Conservation (phyloP, 768 basidiomycete species). For the Termitomyces sp. region DNA sequence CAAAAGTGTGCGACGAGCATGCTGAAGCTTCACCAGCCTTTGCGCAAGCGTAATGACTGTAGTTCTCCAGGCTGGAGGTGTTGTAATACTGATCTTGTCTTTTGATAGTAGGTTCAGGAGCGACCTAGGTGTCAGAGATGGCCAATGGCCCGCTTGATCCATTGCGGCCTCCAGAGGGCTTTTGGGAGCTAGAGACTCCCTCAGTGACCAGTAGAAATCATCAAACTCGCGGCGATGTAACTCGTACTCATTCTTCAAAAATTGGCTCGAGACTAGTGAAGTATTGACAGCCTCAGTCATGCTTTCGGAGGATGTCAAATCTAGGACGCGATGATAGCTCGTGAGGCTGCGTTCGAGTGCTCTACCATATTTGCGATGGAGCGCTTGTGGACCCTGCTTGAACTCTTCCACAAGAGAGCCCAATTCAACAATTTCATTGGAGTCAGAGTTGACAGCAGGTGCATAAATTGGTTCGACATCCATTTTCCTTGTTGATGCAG, state of each 20-base stretch:
- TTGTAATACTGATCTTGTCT: not conserved
- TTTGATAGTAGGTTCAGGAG: not conserved
- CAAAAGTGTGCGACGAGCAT: not conserved
- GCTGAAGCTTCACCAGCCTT: not conserved
- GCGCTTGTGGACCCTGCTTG: not conserved
- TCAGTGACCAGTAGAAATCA: not conserved
- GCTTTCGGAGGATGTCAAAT: not conserved
- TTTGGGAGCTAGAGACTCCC: not conserved
- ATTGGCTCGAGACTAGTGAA: not conserved
- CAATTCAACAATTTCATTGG: not conserved
- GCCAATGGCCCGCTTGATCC: not conserved
- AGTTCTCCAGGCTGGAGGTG: not conserved
- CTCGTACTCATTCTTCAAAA: not conserved
- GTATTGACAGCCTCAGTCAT: too few species aligned
- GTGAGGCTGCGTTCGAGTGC: not conserved
- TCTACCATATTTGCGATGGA: not conserved
- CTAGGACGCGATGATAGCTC: not conserved
- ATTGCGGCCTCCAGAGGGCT: not conserved
- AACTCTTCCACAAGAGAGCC: not conserved
- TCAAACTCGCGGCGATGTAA: not conserved
- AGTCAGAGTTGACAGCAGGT: not conserved
- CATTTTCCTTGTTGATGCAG: not conserved
- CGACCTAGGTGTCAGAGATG: not conserved
- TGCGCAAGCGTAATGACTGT: not conserved
- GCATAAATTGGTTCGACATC: not conserved